Base-by-base conservation (phyloP, 257 asterid genomes). In the Solanum virginianum region DNA sequence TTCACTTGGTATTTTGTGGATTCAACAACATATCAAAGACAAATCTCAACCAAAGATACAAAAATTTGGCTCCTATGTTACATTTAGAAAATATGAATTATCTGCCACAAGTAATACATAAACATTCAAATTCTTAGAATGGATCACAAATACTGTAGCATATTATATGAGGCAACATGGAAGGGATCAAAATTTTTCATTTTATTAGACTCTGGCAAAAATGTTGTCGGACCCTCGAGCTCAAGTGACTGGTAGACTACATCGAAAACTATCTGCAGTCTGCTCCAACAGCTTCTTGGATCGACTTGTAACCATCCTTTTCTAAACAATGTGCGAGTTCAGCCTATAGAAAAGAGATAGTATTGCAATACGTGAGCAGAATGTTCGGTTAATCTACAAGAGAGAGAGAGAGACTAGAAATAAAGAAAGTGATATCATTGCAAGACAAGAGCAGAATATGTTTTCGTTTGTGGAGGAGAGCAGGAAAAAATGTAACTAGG, bases 311-410 rank as follows among this genome's bases (percentile, higher is more conserved):
- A 77, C 98, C 97, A 57, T 93, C 98, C 88, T 93, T 94, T 85
- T 94, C 97, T 72, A 97, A 92, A 84, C 98, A 95, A 24, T 86
- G 88, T 5, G 97, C 96, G 62, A 97, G 96, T 86, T 97, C 99
- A 69, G 93, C 93, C 98, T 96, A 85, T 3, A 57, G 74, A 87
- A 80, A 80, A 15, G 84, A 60, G 62, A 69, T 3, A 81, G 12
- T 80, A 10, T 43, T n/a, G 59, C 47, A 65, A 26, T 80, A 29
- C 14, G 47, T 77, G 17, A 77, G 82, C 65, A 77, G 10, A 24
- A 77, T 49, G 47, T 26, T 24, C 3, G 41, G 4, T 10, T 51
- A 17, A 26, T 51, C 82, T 24, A 53, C 36, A 51, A 29, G 43
- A 4, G 10, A 51, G 47, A 4, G 10, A 51, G 47, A 24, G 59